Evolutionary conservation across 208 protist species (phyloP).

Genomic region (Leishmania guyanensis): DNA sequence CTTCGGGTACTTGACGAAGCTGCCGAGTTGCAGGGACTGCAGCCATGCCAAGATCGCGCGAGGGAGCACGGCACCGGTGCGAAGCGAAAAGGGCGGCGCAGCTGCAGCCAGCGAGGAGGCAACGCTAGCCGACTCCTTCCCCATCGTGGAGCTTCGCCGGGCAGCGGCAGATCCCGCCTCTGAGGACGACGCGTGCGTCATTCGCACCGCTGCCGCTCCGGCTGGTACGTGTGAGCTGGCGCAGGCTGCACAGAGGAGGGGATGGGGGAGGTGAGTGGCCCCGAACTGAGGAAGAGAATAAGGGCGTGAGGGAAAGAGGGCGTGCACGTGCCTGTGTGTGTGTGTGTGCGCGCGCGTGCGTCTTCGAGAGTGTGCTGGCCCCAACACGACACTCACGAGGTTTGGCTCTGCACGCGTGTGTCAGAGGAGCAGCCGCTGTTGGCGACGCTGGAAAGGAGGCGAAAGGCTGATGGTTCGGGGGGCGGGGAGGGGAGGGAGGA

Average conservation of each 20-base stretch:
- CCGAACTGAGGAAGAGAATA: neutral
- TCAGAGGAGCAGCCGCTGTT: neutral
- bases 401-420: neutral
- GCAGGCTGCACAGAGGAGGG: neutral
- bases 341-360: neutral
- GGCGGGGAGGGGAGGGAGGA: neutral
- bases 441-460: neutral
- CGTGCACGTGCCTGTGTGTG: neutral
- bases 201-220: neutral
- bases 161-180: neutral
- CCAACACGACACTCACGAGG: neutral
- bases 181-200: neutral
- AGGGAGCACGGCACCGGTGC: constrained; percentile 43
- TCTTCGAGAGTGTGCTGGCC: neutral
- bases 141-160: neutral
- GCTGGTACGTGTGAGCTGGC: neutral
- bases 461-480: neutral
- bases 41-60: constrained; percentile 93
- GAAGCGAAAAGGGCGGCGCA: neutral
- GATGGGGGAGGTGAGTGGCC: neutral
- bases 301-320: neutral
- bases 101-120: neutral
- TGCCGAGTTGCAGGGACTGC: constrained; percentile 85
- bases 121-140: neutral
- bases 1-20: constrained; percentile 73